Evolutionary conservation across 345 rosid genomes (phyloP), one percentile per base, ranked within the genome.

Genomic region (Geranium rotundifolium): DNA sequence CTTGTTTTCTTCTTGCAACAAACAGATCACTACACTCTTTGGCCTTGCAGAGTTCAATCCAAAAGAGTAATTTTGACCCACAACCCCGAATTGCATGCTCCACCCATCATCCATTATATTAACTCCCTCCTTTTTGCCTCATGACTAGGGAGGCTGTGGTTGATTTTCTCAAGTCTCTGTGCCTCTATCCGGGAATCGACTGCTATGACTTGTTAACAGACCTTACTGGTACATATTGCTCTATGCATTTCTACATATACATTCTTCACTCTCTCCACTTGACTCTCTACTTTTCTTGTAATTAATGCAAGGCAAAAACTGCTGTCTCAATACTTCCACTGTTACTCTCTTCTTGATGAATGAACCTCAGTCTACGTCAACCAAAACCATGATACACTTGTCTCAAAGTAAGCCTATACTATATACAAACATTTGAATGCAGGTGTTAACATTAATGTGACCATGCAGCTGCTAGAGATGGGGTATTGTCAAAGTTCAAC

Each of bases 21-120:
- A 27, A 65, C 80, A 92, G 97, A 71, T 89, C 34, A 71, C 79
- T 13, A 76, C 77, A 4, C 12, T 75, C 19, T 54, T 81, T 13
- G 95, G 96, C 56, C 1, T 77, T 55, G 81, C 86, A 2, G 95
- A 90, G 80, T 93, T 93, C 77, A 79, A 90, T 75, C 99, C 97
- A 4, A 86, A 75, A 69, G 87, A 85, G 99, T 87, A 80, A 71
- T 30, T 56, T 1, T 15, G 58, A 56, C 15, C 20, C 16, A 23
- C 18, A 2, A 60, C 50, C 17, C 30, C 16, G 8, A 63, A 39
- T 18, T 7, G 6, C 8, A 9, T 16, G 17, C 1, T 12, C 10
- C 17, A 9, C 0, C 31, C 15, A 5, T 5, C 14, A 56, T 7
- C 23, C 17, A 19, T 19, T 13, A 58, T n/a, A 8, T 17, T 58